Evolutionary conservation across 495 filamentous ascomycete genomes (phyloP).

Genomic region (Glonium stellatum): DNA sequence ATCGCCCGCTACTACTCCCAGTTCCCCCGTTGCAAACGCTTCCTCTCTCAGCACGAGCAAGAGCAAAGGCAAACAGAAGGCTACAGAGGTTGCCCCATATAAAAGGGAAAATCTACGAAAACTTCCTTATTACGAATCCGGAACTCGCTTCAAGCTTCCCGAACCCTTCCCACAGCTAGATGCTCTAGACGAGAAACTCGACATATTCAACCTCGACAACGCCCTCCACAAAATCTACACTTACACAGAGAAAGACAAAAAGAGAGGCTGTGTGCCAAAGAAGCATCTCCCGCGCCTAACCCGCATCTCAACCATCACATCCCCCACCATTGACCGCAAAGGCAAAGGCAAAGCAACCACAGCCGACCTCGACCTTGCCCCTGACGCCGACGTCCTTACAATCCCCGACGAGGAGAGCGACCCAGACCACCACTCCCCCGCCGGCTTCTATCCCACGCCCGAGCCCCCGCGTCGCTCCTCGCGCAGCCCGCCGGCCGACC

Average conservation of each 20-base stretch:
- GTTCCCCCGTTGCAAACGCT: background rate
- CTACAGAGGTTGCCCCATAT: background rate
- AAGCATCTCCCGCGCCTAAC: background rate
- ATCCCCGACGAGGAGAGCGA: too few species aligned
- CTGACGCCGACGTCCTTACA: background rate
- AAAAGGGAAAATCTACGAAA: background rate
- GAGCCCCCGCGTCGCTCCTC: background rate
- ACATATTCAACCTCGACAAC: background rate
- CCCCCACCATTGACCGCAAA: background rate
- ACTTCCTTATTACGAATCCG: constrained; percentile 8
- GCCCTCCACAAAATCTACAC: background rate
- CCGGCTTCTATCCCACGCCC: background rate
- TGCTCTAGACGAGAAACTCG: background rate
- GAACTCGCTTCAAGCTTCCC: constrained; percentile 16
- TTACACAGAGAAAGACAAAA: background rate
- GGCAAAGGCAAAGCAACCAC: background rate
- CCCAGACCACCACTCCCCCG: background rate
- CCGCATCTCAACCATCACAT: background rate
- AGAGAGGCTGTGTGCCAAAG: background rate
- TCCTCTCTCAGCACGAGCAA: background rate
- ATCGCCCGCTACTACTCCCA: background rate
- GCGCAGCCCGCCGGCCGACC: background rate
- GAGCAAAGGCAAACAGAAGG: background rate
- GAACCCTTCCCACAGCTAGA: background rate
- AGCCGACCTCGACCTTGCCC: background rate